Percentiles rank a stretch among this genome's conserved stretches.
Conservation (phyloP, 78 protist genomes). For the Dictyostelium firmibasis region DNA sequence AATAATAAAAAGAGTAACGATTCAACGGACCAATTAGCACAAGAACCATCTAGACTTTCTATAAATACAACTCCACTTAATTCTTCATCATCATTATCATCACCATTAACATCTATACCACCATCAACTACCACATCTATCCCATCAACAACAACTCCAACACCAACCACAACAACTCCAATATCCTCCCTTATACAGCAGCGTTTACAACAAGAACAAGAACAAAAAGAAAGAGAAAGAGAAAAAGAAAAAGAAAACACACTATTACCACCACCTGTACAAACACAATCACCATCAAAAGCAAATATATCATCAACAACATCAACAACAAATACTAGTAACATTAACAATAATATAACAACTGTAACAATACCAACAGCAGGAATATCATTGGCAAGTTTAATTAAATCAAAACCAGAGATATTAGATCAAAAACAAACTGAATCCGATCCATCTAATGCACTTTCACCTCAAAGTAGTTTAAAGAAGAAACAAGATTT, state of each 20-base stretch:
- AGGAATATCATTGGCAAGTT: slow-evolving; percentile 1
- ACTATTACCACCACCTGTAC: slow-evolving; percentile 1
- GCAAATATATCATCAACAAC: no score
- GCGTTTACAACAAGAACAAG: background rate
- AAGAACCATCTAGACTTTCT: background rate
- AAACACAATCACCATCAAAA: background rate
- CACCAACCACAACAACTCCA: background rate
- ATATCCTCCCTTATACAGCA: background rate
- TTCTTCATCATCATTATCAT: background rate
- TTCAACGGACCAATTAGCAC: background rate
- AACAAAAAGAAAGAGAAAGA: background rate
- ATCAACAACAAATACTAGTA: background rate
- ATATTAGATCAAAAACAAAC: background rate
- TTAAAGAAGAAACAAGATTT: slow-evolving; percentile 18
- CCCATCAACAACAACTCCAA: background rate
- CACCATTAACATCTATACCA: background rate
- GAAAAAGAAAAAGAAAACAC: background rate
- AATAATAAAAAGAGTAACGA: background rate
- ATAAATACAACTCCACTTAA: background rate
- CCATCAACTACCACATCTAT: background rate
- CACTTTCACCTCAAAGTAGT: background rate
- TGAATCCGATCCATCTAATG: background rate
- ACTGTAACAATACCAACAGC: background rate
- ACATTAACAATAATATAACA: background rate
- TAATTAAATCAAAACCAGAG: slow-evolving; percentile 20